phyloP scores from a whole-genome alignment of 2,329 filamentous ascomycete species.

The Zalaria obscura region DNA sequence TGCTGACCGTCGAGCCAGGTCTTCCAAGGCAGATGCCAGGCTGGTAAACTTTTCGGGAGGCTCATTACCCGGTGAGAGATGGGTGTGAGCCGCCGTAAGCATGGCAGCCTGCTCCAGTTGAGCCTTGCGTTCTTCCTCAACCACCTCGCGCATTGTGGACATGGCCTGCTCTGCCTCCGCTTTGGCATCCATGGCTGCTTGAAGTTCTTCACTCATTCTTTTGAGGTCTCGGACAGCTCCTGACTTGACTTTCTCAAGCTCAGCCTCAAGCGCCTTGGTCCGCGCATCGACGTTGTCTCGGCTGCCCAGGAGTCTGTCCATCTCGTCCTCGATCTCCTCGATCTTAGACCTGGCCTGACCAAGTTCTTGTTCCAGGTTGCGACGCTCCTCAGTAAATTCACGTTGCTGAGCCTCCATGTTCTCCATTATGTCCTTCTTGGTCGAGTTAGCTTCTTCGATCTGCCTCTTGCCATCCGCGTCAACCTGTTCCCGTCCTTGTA shows the following conservation, averaged over 20 bases:
- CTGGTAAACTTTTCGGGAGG: constrained; percentile 22
- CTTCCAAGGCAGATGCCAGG: constrained; percentile 28
- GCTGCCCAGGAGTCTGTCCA: constrained; percentile 71
- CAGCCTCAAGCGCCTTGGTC: constrained; percentile 52
- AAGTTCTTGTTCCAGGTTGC: constrained; percentile 68
- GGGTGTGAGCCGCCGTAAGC: constrained; percentile 21
- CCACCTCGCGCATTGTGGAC: constrained; percentile 42
- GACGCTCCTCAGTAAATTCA: constrained; percentile 76
- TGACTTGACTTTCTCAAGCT: constrained; percentile 48
- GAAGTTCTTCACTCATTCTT: constrained; percentile 39
- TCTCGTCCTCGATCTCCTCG: constrained; percentile 84
- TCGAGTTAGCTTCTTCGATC: constrained; percentile 77
- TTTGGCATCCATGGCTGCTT: constrained; percentile 12
- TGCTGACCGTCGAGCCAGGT: constrained; percentile 26
- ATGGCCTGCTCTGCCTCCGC: constrained; percentile 19
- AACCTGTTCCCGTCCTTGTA: constrained; percentile 35
- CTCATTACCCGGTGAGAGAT: constrained; percentile 20
- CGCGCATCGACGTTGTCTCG: constrained; percentile 65
- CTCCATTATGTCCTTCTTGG: constrained; percentile 82
- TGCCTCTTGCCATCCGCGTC: constrained; percentile 51
- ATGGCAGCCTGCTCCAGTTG: constrained; percentile 17
- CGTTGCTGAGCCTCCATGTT: constrained; percentile 88
- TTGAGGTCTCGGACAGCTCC: constrained; percentile 36
- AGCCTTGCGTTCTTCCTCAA: constrained; percentile 37
- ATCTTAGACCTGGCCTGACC: constrained; percentile 60